These are phyloP conservation scores for Adansonia digitata DNA, from an alignment of 345 rosid species.

Conservation along the genomic window DNA sequence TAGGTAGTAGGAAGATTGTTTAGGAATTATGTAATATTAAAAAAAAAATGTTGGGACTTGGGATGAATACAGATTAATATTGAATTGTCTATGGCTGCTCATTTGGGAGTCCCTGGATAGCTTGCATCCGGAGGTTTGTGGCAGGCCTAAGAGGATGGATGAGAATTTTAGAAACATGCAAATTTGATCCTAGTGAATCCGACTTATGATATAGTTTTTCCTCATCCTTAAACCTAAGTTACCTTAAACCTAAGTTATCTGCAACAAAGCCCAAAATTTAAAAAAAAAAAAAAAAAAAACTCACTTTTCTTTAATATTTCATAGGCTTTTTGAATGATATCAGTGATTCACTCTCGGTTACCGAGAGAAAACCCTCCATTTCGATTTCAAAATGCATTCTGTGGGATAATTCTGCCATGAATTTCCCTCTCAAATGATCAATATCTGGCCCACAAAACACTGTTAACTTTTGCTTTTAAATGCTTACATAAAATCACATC, in stretches of 20 bases:
- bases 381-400: background rate
- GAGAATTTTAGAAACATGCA: too few species aligned
- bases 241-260: background rate
- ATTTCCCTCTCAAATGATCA: background rate
- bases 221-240: background rate
- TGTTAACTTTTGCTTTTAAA: slow-evolving; percentile 1
- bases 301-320: background rate
- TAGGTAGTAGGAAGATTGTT: too few species aligned
- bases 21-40: too few species aligned
- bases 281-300: background rate
- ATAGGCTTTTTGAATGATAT: background rate
- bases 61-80: background rate
- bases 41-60: background rate
- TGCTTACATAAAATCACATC: background rate
- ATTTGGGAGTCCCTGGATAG: background rate
- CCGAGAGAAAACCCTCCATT: slow-evolving; percentile 9
- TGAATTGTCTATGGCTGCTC: too few species aligned
- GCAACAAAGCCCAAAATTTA: background rate
- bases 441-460: background rate
- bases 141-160: too few species aligned
- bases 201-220: background rate
- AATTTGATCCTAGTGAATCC: background rate
- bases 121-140: background rate
- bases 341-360: background rate
- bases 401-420: background rate